These are phyloP conservation scores for Favolaschia claudopus DNA, from an alignment of 768 basidiomycete species.

Conservation along the genomic window DNA sequence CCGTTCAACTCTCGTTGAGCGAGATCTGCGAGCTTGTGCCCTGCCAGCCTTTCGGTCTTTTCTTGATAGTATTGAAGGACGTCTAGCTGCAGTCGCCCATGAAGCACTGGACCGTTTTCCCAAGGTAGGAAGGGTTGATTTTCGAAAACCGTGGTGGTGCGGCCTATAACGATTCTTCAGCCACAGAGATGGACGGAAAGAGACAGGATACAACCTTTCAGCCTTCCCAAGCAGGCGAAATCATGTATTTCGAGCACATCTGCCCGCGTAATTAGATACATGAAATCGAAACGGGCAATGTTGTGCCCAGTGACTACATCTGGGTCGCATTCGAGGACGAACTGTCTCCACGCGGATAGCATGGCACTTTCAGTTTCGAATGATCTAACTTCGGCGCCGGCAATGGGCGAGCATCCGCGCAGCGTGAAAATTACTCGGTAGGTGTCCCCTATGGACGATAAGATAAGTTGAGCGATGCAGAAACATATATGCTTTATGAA, in stretches of 20 bases:
- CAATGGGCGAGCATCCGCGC: conserved; percentile 12
- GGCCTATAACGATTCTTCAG: not conserved
- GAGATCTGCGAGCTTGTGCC: no score
- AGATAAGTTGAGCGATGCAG: not conserved
- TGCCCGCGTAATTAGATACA: conserved; percentile 24
- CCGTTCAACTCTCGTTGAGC: no score
- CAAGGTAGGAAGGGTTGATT: no score
- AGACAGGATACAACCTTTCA: conserved; percentile 4
- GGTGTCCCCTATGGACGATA: conserved; percentile 6
- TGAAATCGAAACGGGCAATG: conserved; percentile 22
- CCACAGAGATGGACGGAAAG: not conserved
- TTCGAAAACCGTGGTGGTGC: no score
- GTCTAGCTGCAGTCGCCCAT: conserved; percentile 20
- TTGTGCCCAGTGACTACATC: conserved; percentile 31
- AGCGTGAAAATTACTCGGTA: conserved; percentile 27
- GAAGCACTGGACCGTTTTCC: conserved; percentile 5
- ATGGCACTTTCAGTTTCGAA: conserved; percentile 12
- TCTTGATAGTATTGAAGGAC: conserved; percentile 15
- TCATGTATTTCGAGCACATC: not conserved
- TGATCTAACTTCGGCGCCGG: conserved; percentile 10
- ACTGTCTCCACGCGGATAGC: conserved; percentile 22
- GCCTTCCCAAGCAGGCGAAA: conserved; percentile 4
- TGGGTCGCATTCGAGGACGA: conserved; percentile 23
- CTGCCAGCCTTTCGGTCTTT: not conserved
- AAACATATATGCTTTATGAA: not conserved